Evolutionary conservation across 164 flowering plant species (phyloP).

Genomic region (Dillenia suffruticosa): DNA sequence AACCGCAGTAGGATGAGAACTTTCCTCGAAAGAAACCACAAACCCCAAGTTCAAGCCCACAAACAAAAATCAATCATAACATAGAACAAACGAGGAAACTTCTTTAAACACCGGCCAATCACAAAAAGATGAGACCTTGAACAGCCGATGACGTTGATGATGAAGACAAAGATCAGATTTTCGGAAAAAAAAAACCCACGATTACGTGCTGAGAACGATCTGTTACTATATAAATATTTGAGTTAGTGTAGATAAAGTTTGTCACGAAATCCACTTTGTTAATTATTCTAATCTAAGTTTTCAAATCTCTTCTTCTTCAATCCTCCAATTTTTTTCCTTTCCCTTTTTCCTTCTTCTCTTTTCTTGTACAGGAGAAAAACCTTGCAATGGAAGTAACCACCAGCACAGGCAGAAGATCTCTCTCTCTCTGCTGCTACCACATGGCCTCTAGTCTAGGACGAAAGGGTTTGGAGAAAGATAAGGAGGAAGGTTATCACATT

Average conservation of each 20-base stretch:
- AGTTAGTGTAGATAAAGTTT: not conserved
- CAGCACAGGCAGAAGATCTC: not conserved
- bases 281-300: constrained; percentile 1
- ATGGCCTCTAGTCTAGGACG: not conserved
- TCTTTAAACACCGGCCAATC: not conserved
- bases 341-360: constrained; percentile 1
- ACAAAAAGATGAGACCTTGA: constrained; percentile 6
- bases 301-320: not conserved
- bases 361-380: not conserved
- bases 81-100: not conserved
- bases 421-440: not conserved
- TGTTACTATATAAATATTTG: too few species aligned
- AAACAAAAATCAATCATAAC: not conserved
- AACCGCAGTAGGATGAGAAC: constrained; percentile 5
- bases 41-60: not conserved
- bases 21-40: not conserved
- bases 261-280: constrained; percentile 13
- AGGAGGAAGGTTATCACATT: not conserved
- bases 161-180: not conserved
- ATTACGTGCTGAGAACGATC: constrained; percentile 19
- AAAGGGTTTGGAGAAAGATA: not conserved
- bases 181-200: not conserved
- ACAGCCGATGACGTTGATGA: constrained; percentile 6
- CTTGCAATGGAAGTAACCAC: not conserved
- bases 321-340: not conserved